phyloP scores from a whole-genome alignment of 345 rosid species.

The Eucalyptus sp. region DNA sequence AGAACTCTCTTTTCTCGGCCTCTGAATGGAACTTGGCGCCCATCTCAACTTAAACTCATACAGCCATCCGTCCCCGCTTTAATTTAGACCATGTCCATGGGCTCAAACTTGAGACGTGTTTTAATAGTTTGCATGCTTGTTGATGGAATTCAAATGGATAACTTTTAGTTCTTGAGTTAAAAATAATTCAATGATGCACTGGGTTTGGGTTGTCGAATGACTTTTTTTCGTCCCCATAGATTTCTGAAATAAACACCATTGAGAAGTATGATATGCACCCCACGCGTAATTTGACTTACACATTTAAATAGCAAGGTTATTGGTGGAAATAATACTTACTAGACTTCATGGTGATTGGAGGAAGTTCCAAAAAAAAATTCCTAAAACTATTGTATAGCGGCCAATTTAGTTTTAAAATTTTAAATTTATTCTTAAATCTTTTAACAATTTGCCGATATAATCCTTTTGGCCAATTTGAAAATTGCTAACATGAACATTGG shows the following conservation, averaged over 20 bases:
- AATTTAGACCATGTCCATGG: no score
- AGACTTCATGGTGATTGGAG: neutral
- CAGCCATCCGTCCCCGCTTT: no score
- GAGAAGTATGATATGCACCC: neutral
- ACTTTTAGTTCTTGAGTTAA: neutral
- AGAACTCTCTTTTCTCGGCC: no score
- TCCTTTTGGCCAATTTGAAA: neutral
- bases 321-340: neutral
- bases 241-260: neutral
- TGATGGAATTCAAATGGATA: neutral
- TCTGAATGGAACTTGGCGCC: no score
- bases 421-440: fast-evolving
- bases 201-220: fast-evolving
- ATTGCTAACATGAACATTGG: fast-evolving
- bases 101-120: fast-evolving
- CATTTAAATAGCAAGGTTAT: neutral
- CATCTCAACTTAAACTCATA: no score
- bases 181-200: fast-evolving
- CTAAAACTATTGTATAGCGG: fast-evolving
- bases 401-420: neutral
- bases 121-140: neutral
- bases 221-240: neutral
- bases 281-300: neutral
- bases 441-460: neutral
- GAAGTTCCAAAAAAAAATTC: neutral